Conservation (phyloP, 2,329 filamentous ascomycete species). For the Fusarium nelsonii region DNA sequence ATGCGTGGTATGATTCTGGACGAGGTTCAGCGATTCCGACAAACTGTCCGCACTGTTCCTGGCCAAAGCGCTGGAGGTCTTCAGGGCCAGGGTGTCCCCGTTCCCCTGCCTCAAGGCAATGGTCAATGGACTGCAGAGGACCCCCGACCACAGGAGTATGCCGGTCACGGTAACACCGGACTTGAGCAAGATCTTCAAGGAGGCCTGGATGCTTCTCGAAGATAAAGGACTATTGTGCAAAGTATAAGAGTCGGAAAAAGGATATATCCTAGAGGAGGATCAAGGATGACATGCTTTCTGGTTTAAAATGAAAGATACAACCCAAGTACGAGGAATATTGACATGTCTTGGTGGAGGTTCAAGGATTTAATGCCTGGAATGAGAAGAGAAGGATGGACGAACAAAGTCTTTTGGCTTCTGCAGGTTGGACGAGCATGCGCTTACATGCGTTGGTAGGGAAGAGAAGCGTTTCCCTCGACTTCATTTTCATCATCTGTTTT, state of each 20-base stretch:
- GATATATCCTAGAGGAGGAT: slow-evolving; percentile 13
- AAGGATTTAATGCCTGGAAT: slow-evolving; percentile 37
- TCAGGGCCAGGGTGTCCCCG: slow-evolving; percentile 57
- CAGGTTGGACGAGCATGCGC: slow-evolving; percentile 15
- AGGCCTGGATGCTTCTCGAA: slow-evolving; percentile 54
- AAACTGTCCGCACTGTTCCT: slow-evolving; percentile 66
- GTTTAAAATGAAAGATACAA: slow-evolving; percentile 21
- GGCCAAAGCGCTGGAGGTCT: slow-evolving; percentile 52
- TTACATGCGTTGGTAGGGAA: slow-evolving; percentile 19
- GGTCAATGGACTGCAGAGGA: slow-evolving; percentile 71
- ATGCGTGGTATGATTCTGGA: slow-evolving; percentile 98
- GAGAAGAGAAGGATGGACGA: background rate
- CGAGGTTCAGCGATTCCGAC: slow-evolving; percentile 91
- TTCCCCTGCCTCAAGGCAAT: slow-evolving; percentile 65
- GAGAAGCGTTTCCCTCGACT: slow-evolving; percentile 25
- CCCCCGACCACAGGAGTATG: slow-evolving; percentile 70
- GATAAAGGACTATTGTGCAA: slow-evolving; percentile 45
- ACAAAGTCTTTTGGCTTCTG: slow-evolving; percentile 2
- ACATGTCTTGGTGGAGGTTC: slow-evolving; percentile 17
- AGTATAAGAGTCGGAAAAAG: background rate
- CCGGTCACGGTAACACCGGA: slow-evolving; percentile 58
- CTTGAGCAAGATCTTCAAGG: slow-evolving; percentile 71
- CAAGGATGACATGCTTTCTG: slow-evolving; percentile 11
- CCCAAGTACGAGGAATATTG: slow-evolving; percentile 5
- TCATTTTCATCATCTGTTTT: slow-evolving; percentile 33